Percentiles rank a stretch among this genome's conserved stretches.
Evolutionary conservation across 495 filamentous ascomycete genomes (phyloP).

Genomic region (Emericellopsis terricola): DNA sequence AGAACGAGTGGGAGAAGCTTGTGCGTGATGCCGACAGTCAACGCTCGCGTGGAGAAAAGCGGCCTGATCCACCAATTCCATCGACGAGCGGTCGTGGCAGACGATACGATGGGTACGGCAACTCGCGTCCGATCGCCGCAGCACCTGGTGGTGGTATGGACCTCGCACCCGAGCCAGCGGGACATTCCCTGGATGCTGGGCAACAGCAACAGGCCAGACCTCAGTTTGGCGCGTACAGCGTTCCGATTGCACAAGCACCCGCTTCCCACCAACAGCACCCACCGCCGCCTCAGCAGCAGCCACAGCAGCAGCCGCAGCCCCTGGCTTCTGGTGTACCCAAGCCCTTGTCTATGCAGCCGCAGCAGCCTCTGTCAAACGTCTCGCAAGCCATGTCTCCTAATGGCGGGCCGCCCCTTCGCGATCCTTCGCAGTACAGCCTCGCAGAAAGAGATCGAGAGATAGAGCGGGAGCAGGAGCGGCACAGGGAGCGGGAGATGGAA

Average conservation of each 20-base stretch:
- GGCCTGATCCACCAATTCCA: constrained; percentile 46
- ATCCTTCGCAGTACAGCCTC: constrained; percentile 11
- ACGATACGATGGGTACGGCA: constrained; percentile 34
- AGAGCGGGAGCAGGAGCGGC: constrained; percentile 1
- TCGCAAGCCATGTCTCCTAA: constrained; percentile 18
- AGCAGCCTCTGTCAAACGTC: constrained; percentile 20
- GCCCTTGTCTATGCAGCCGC: constrained; percentile 6
- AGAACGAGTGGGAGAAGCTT: constrained; percentile 48
- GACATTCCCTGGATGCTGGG: no score
- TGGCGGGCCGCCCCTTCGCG: no score
- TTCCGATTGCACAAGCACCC: constrained; percentile 4
- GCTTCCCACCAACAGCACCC: constrained; percentile 12
- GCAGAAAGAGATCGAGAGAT: constrained; percentile 12
- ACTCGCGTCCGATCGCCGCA: constrained; percentile 34
- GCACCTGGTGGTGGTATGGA: constrained; percentile 41
- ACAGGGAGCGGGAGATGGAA: constrained; percentile 3
- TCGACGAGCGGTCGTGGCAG: constrained; percentile 27
- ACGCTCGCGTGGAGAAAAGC: constrained; percentile 50
- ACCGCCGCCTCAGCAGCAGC: constrained; percentile 8
- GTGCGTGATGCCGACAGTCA: constrained; percentile 54
- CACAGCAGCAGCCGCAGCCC: constrained; percentile 8
- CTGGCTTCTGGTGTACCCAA: no score
- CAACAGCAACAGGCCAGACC: no score
- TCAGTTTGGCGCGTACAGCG: constrained; percentile 1
- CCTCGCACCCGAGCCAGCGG: constrained; percentile 31